These are phyloP conservation scores for Aspergillus ellipticus DNA, from an alignment of 495 filamentous ascomycete species.

Conservation along the genomic window DNA sequence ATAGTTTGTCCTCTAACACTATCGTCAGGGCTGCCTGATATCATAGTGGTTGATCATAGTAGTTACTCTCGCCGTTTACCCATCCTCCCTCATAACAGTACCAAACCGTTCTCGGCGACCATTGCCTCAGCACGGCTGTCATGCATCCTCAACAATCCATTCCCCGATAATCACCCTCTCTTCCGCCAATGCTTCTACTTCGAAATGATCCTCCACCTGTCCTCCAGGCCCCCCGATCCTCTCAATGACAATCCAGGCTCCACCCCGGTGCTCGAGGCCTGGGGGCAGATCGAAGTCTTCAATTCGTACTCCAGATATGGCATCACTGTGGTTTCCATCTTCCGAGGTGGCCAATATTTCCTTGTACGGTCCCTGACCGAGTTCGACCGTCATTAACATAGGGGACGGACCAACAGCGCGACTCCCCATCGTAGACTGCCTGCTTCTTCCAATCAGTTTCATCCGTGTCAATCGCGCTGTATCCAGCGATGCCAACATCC, in stretches of 20 bases:
- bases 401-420: constrained; percentile 47
- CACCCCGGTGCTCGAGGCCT: constrained; percentile 39
- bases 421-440: constrained; percentile 32
- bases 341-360: constrained; percentile 55
- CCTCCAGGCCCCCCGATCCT: constrained; percentile 54
- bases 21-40: too few species aligned
- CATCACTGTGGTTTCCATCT: constrained; percentile 65
- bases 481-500: constrained; percentile 49
- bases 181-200: constrained; percentile 69
- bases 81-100: too few species aligned
- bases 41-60: too few species aligned
- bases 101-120: too few species aligned
- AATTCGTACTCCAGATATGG: constrained; percentile 63
- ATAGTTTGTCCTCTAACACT: too few species aligned
- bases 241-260: constrained; percentile 78
- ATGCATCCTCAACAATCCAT: constrained; percentile 44
- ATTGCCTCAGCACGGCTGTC: constrained; percentile 9
- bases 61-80: too few species aligned
- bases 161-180: constrained; percentile 58
- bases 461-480: constrained; percentile 55
- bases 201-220: constrained; percentile 52
- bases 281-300: constrained; percentile 69
- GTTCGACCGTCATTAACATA: constrained; percentile 61
- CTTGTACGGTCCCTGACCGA: constrained; percentile 65
- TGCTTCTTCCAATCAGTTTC: constrained; percentile 48